Evolutionary conservation across 257 asterid species (phyloP).

Genomic region (Solanum infundibuliforme): DNA sequence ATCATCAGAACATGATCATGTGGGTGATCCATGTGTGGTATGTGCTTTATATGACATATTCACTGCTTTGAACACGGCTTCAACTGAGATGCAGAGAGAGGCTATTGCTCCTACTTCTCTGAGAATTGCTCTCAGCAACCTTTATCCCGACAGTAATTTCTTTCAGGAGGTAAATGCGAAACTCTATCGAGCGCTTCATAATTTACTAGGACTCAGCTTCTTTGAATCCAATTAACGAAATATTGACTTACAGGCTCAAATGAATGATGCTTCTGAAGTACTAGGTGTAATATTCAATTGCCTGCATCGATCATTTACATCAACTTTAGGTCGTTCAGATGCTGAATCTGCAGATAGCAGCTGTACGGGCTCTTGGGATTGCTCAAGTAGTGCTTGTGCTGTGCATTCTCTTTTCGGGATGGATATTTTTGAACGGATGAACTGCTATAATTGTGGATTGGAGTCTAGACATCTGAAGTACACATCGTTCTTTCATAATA

Average conservation of each 20-base stretch:
- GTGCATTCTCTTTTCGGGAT: constrained; percentile 88
- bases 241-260: constrained; percentile 66
- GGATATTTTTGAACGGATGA: constrained; percentile 86
- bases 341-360: constrained; percentile 45
- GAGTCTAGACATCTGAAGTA: constrained; percentile 86
- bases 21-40: constrained; percentile 89
- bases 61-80: constrained; percentile 49
- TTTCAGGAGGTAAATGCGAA: constrained; percentile 67
- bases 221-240: neutral
- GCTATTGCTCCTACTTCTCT: constrained; percentile 87
- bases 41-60: constrained; percentile 86
- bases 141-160: constrained; percentile 84
- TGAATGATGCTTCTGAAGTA: constrained; percentile 98
- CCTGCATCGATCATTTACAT: constrained; percentile 72
- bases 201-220: neutral
- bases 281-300: constrained; percentile 75
- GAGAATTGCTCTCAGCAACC: constrained; percentile 82
- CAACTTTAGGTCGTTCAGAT: constrained; percentile 31
- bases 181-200: neutral
- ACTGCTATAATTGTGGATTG: constrained; percentile 66
- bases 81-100: constrained; percentile 45
- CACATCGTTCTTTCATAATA: constrained; percentile 81
- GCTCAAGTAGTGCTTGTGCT: constrained; percentile 53
- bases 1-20: constrained; percentile 58
- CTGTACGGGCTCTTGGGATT: constrained; percentile 66